Evolutionary conservation across 1,139 yeast genomes (phyloP), one percentile per base, ranked within the genome.

Genomic region (Candida dubliniensis): DNA sequence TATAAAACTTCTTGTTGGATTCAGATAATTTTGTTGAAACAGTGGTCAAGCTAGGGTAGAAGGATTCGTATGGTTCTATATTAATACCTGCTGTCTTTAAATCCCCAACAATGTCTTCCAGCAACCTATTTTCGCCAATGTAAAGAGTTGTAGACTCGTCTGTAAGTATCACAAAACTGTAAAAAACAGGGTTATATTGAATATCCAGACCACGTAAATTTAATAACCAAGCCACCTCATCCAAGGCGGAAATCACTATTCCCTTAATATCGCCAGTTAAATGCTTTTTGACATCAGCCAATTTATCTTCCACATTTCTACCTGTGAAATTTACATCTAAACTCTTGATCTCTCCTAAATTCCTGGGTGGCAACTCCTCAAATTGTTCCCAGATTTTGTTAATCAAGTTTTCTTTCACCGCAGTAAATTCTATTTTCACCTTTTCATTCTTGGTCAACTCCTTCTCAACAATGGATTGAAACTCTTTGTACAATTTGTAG

Each of bases 201-300:
- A 93, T 88, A 48, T 67, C 71, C 33, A 77, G 71, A 14, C 98
- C 98, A 55, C 98, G 78, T 52, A 93, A 71, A 59, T 93, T 93
- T 60, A 90, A 77, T 45, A 90, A 67, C 98, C 97, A 91, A 8
- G 97, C 96, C 49, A 91, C 79, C 59, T 93, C 96, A 66, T 93
- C 99, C 41, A 63, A 57, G 0, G 96, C 87, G 36, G 84, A 76
- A 8, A 89, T 72, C 6, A 87, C 78, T 50, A 88, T 50, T 47
- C 75, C 70, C 51, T 61, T 56, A 47, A 67, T 77, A 46, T 71
- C 66, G 34, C 71, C 69, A 26, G 71, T 63, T 41, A 81, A 64
- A n/a, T 59, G 57, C n/a, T 63, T 58, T 31, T 75, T 64, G 23
- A 85, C 67, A 42, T 71, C 71, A 6, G 58, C 59, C 34, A 86